Percentiles rank a stretch among this genome's conserved stretches.
phyloP scores from a whole-genome alignment of 768 basidiomycete species.

The Lentinula aciculospora region DNA sequence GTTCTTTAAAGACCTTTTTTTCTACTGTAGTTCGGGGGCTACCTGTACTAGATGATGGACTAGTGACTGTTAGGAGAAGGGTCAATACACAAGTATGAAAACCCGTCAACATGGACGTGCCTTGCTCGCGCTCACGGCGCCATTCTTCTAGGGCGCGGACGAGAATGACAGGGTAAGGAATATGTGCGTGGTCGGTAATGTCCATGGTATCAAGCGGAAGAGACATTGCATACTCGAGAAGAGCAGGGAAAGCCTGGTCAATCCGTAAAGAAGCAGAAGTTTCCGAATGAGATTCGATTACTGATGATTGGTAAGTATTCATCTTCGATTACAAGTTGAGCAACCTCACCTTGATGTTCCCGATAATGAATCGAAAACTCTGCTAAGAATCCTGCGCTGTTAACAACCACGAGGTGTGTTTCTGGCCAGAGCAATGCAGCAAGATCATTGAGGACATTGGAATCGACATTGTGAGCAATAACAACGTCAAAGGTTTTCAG shows the following conservation, averaged over 20 bases:
- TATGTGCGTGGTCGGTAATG: slow-evolving; percentile 81
- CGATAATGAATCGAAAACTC: slow-evolving; percentile 86
- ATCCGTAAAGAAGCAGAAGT: slow-evolving; percentile 72
- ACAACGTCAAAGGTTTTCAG: slow-evolving; percentile 69
- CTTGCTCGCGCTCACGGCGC: slow-evolving; percentile 39
- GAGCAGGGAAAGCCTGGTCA: slow-evolving; percentile 81
- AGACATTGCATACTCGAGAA: slow-evolving; percentile 64
- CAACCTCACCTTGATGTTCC: slow-evolving; percentile 67
- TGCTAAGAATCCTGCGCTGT: slow-evolving; percentile 86
- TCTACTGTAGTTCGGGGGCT: slow-evolving; percentile 58
- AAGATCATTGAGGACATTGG: slow-evolving; percentile 48
- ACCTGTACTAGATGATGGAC: not conserved
- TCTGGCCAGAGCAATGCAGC: slow-evolving; percentile 66
- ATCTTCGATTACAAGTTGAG: not conserved
- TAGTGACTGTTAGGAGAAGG: not conserved
- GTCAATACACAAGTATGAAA: not conserved
- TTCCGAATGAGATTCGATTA: slow-evolving; percentile 87
- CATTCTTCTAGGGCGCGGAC: slow-evolving; percentile 80
- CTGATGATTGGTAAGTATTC: slow-evolving; percentile 29
- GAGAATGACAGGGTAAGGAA: slow-evolving; percentile 88
- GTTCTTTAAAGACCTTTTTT: slow-evolving; percentile 72
- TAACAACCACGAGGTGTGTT: slow-evolving; percentile 69
- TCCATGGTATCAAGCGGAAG: slow-evolving; percentile 80
- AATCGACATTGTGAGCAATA: slow-evolving; percentile 77
- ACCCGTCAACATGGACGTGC: slow-evolving; percentile 9